Evolutionary conservation across 2,329 filamentous ascomycete genomes (phyloP).

Genomic region (Plectosphaerella cucumerina): DNA sequence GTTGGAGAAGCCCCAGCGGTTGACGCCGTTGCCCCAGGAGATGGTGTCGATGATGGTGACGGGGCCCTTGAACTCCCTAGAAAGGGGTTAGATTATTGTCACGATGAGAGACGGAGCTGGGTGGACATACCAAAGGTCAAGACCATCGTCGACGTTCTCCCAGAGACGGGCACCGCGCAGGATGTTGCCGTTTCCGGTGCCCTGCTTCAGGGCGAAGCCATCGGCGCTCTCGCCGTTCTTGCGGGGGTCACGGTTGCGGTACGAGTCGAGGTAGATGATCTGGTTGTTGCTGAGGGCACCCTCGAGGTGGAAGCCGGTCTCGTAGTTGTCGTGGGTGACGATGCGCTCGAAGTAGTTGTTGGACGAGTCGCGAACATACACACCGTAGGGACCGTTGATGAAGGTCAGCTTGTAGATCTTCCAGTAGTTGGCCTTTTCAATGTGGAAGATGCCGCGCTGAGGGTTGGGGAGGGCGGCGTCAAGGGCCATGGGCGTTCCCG

Average conservation of each 20-base stretch:
- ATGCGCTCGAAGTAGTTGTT: slow-evolving; percentile 32
- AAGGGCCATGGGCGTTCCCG: slow-evolving; percentile 35
- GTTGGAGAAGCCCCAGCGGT: slow-evolving; percentile 33
- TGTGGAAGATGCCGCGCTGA: slow-evolving; percentile 42
- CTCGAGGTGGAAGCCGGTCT: slow-evolving; percentile 32
- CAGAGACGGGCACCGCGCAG: slow-evolving; percentile 40
- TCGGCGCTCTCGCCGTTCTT: slow-evolving; percentile 49
- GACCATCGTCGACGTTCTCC: slow-evolving; percentile 47
- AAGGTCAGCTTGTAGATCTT: slow-evolving; percentile 35
- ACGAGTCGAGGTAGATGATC: slow-evolving; percentile 38
- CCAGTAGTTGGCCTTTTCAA: slow-evolving; percentile 39
- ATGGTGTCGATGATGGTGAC: slow-evolving; percentile 37
- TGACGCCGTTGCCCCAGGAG: slow-evolving; percentile 40
- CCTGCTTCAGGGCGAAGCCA: slow-evolving; percentile 43
- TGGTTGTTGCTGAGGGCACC: slow-evolving; percentile 28
- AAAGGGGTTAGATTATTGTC: slow-evolving; percentile 1
- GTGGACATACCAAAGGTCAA: slow-evolving; percentile 13
- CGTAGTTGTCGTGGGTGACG: slow-evolving; percentile 31
- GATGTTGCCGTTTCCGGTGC: slow-evolving; percentile 39
- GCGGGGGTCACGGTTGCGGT: slow-evolving; percentile 39
- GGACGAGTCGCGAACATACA: slow-evolving; percentile 28
- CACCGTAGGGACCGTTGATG: slow-evolving; percentile 32
- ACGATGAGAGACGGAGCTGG: not conserved
- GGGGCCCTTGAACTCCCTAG: slow-evolving; percentile 29
- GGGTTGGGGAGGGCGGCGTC: slow-evolving; percentile 31